These are phyloP conservation scores for Micromonas commoda DNA, from an alignment of 139 green algal genomes.

Conservation along the genomic window DNA sequence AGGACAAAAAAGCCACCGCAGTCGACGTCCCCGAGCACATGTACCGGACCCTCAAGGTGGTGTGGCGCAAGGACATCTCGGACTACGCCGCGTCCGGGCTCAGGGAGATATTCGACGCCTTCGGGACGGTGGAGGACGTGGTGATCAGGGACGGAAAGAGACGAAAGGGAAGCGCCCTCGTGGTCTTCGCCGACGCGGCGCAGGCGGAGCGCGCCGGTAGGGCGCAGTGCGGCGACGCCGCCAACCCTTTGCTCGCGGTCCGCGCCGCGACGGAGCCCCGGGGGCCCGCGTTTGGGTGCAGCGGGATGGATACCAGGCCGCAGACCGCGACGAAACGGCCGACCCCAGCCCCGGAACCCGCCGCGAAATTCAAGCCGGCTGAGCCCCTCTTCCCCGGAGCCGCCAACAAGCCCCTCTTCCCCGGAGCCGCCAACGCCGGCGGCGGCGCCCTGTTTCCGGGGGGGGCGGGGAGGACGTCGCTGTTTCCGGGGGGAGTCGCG, in stretches of 20 bases:
- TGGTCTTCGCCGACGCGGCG: background rate
- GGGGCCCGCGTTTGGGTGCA: no score
- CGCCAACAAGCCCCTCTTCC: no score
- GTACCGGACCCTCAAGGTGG: slow-evolving; percentile 3
- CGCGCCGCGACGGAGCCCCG: background rate
- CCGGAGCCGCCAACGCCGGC: no score
- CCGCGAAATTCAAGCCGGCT: no score
- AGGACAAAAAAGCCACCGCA: no score
- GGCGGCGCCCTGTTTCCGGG: no score
- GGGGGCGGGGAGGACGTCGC: no score
- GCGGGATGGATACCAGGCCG: no score
- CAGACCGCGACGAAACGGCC: no score
- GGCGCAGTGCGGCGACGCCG: background rate
- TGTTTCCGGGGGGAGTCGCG: background rate
- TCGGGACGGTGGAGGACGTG: slow-evolving; percentile 21
- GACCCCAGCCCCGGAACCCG: no score
- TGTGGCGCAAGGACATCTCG: slow-evolving; percentile 2
- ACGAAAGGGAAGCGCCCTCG: slow-evolving; percentile 22
- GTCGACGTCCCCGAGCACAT: background rate
- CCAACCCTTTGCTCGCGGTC: background rate
- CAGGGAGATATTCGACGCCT: background rate
- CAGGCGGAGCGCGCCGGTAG: background rate
- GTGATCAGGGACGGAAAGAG: slow-evolving; percentile 17
- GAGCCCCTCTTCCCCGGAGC: no score
- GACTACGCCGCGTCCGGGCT: background rate